phyloP scores from a whole-genome alignment of 306 rosid genomes.

The Acmispon strigosus region DNA sequence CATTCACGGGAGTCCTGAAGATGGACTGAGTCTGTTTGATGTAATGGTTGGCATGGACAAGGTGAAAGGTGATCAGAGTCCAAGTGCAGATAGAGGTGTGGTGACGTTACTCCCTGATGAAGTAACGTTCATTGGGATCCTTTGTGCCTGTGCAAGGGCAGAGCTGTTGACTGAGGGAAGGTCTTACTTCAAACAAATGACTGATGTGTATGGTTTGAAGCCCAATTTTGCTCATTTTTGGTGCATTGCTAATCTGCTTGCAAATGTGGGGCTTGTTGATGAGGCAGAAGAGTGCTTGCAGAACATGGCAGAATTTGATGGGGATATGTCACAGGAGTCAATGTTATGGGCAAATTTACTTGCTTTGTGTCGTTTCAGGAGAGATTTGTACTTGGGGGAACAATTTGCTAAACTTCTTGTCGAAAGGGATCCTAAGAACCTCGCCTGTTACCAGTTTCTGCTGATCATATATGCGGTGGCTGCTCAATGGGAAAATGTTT shows the following conservation, averaged over 20 bases:
- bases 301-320: conserved; percentile 35
- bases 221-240: conserved; percentile 74
- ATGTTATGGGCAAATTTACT: conserved; percentile 54
- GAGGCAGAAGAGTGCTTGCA: conserved; percentile 47
- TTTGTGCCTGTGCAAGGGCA: conserved; percentile 73
- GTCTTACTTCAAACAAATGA: conserved; percentile 54
- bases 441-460: conserved; percentile 47
- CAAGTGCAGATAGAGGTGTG: conserved; percentile 5
- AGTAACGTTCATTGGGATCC: conserved; percentile 57
- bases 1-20: conserved; percentile 55
- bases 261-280: conserved; percentile 33
- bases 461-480: conserved; percentile 59
- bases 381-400: conserved; percentile 51
- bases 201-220: conserved; percentile 32
- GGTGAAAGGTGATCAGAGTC: neutral
- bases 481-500: conserved; percentile 65
- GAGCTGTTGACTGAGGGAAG: conserved; percentile 44
- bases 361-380: conserved; percentile 44
- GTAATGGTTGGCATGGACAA: conserved; percentile 33
- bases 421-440: conserved; percentile 50
- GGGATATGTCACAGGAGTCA: conserved; percentile 30
- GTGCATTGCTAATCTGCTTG: conserved; percentile 70
- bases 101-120: conserved; percentile 46
- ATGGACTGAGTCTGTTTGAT: conserved; percentile 49
- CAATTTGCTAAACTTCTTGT: conserved; percentile 46